Base-by-base conservation (phyloP, 1,139 yeast genomes). In the Candida pseudoviswanathii region DNA sequence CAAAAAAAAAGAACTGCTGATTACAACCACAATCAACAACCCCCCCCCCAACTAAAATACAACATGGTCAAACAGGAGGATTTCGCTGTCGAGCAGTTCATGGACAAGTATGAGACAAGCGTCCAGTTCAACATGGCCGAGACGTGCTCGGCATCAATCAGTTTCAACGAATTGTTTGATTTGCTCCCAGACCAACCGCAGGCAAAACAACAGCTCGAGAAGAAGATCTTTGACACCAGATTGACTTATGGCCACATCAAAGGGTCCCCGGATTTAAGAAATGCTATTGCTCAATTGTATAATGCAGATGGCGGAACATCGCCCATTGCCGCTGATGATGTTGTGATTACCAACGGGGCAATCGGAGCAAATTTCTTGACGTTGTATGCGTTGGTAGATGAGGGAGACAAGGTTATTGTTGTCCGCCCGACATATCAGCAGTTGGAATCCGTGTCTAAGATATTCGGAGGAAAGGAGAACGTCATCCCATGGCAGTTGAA, bases 51-150 rank as follows among this genome's bases (percentile, higher is more conserved):
- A 16, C 16, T 16, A 26, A 38, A 39, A 21, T 4, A 37, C 25
- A 42, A 30, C 4, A 54, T 54, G 57, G 57, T 54, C 24, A 48
- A 43, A 41, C 81, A 75, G 58, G 76, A 70, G 48, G 70, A 67
- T 34, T 81, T 81, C 59, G 72, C 65, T n/a, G 81, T 81, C n/a
- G 85, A 82, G 60, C 76, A 77, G 58, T 81, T 75, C 65, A 80
- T 81, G 84, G 84, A 81, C 59, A 64, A 63, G 44, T 73, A 77
- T 64, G 85, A 82, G 57, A 66, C 68, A 2, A 57, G 54, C 26
- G 70, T 75, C 46, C 55, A 56, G 11, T 62, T 62, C 62, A 81
- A 81, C 58, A 62, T 81, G 60, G 85, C 82, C 9, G 86, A 81
- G 58, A 78, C 85, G 0, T 81, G 86, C 59, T 75, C 78, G 54